Conservation (phyloP, 805 yeast genomes). For the Saitoella complicata region DNA sequence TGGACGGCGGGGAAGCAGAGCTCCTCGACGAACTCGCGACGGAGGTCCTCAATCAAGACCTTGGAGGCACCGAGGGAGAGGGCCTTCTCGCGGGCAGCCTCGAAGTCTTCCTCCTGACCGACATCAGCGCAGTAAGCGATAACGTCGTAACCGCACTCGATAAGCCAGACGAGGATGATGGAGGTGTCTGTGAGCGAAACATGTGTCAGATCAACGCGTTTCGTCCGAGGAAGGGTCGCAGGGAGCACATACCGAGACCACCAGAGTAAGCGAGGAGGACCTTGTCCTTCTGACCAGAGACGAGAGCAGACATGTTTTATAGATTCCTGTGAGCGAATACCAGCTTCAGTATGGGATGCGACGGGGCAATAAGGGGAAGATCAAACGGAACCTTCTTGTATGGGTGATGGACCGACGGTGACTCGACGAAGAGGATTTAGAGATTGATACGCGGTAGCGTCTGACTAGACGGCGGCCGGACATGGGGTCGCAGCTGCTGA, state of each 20-base stretch:
- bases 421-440: too few species aligned
- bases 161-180: conserved; percentile 91
- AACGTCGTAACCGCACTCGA: conserved; percentile 96
- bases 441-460: too few species aligned
- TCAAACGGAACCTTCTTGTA: too few species aligned
- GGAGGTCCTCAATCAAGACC: conserved; percentile 84
- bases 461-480: too few species aligned
- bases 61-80: conserved; percentile 93
- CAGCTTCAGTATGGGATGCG: too few species aligned
- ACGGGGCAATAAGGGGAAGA: too few species aligned
- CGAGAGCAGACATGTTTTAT: too few species aligned
- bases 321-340: too few species aligned
- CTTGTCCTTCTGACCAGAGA: conserved; percentile 78
- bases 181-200: conserved; percentile 43
- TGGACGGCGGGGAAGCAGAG: conserved; percentile 88
- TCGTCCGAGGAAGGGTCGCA: too few species aligned
- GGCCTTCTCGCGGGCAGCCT: conserved; percentile 91
- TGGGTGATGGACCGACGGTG: too few species aligned
- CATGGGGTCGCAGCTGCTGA: too few species aligned
- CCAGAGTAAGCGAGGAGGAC: conserved; percentile 97
- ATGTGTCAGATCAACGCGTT: too few species aligned
- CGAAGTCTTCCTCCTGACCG: conserved; percentile 99
- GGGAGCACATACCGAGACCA: conserved; percentile 43
- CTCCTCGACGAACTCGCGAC: conserved; percentile 85
- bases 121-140: conserved; percentile 96